Base-by-base conservation (phyloP, 345 rosid species). In the Heritiera littoralis region DNA sequence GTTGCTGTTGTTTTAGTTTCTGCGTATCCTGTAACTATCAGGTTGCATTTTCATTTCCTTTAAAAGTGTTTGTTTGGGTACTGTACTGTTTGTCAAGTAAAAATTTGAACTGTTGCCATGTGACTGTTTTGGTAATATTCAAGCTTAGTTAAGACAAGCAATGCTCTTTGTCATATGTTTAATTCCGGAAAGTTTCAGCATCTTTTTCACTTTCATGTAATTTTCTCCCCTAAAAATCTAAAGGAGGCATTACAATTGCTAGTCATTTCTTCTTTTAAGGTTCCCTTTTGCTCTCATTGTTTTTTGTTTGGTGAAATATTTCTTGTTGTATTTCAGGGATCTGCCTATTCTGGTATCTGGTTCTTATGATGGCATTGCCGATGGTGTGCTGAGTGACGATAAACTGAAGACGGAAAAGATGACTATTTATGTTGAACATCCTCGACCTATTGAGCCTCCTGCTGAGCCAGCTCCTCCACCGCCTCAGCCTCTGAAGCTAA, bases 381-480 rank as follows among this genome's bases (percentile, higher is more conserved):
- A 87, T 80, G 93, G 76, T 46, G 66, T 46, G 58, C 46, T 78
- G 35, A 38, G 77, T 66, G 89, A 87, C 61, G 80, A 76, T 74
- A 80, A 86, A 82, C 78, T 96, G 83, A 96, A 92, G 88, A 81
- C 72, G 69, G 98, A 92, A 68, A 96, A 92, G 84, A 82, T 94
- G 45, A 94, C 92, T 9, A 89, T 90, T 55, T 96, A 91, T 83
- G 85, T 92, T 66, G 97, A 96, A 80, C 99, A 96, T 87, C 98
- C 99, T 58, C 88, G 88, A 75, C 98, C 95, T 28, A 90, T 96
- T 67, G 97, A 96, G 84, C 97, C 98, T 35, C 98, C 98, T 75
- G 97, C 98, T 17, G 98, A 92, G 89, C 85, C 95, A 81, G 90
- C 95, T 63, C 98, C 98, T 79, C 98, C 98, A 5, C 95, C 98